Percentiles rank a stretch among this genome's conserved stretches.
Conservation (phyloP, 345 rosid species). For the Salix arbutifolia region DNA sequence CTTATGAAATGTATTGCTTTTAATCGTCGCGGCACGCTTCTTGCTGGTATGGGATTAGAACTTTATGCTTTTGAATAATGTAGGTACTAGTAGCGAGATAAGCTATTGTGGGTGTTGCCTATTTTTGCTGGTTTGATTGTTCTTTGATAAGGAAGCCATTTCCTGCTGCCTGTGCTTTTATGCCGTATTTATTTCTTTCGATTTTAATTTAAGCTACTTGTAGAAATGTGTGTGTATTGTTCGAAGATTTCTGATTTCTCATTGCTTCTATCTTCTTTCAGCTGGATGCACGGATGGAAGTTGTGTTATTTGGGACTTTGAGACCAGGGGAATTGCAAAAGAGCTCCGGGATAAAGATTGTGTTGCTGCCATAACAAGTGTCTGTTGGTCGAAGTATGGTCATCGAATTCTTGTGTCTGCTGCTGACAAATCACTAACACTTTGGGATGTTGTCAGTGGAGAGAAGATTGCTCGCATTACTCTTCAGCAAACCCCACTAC, state of each 20-base stretch:
- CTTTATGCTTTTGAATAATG: background rate
- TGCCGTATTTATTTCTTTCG: background rate
- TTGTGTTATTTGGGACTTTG: slow-evolving; percentile 94
- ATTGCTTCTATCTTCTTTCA: slow-evolving; percentile 16
- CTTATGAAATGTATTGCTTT: slow-evolving; percentile 91
- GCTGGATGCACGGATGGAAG: slow-evolving; percentile 98
- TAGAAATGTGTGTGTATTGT: background rate
- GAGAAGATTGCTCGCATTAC: slow-evolving; percentile 55
- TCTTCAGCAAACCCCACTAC: slow-evolving; percentile 75
- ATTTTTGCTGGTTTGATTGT: background rate
- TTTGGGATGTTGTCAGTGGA: slow-evolving; percentile 84
- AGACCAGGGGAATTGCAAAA: slow-evolving; percentile 88
- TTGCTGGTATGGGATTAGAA: slow-evolving; percentile 53
- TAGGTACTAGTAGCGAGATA: background rate
- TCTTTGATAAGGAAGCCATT: background rate
- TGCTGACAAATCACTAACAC: slow-evolving; percentile 87
- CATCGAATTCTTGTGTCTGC: slow-evolving; percentile 90
- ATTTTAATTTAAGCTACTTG: background rate
- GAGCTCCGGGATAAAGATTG: slow-evolving; percentile 81
- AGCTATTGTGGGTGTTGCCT: background rate
- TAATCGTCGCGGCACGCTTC: slow-evolving; percentile 96
- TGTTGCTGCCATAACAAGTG: slow-evolving; percentile 78
- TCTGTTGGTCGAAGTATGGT: slow-evolving; percentile 92
- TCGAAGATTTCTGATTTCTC: background rate
- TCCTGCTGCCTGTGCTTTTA: background rate